Base-by-base conservation (phyloP, 208 protist species). In the Phytomonas serpens region DNA sequence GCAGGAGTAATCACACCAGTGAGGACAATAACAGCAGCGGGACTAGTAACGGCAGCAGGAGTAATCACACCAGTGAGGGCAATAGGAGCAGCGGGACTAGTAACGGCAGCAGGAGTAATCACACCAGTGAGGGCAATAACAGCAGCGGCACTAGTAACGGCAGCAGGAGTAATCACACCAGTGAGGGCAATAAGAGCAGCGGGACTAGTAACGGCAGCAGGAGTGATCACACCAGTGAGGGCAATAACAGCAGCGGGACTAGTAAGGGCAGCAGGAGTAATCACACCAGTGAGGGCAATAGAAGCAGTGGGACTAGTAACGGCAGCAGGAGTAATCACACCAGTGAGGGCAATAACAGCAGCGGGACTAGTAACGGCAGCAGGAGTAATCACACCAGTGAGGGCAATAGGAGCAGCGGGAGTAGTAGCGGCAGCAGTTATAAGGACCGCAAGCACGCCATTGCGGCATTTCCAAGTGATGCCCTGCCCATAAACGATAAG, bases 401-500 rank as follows among this genome's bases (percentile, higher is more conserved):
- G 33, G 29, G 66, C 52, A 61, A 33, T 42, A 34, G 52, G 51
- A 67, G 32, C 64, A 75, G 66, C 34, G 31, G 47, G 7, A 61
- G 23, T 32, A 36, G 42, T n/a, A 42, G 31, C 40, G 34, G 68
- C 68, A 32, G 57, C 47, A 0, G 68, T 57, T 64, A 61, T 61
- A 3, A 23, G 11, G n/a, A 57, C n/a, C 67, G 67, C 33, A 31
- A 42, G 32, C 71, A 30, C 16, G 66, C 62, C 52, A 52, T 86
- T 3, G 78, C 77, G 6, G 80, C 76, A 42, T 87, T 85, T 69
- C 79, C 83, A 3, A 38, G 40, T 27, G 36, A 68, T 29, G 64
- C 81, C 61, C 38, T 89, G n/a, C 82, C 87, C 14, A 64, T 63
- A 29, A 68, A 61, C 4, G 71, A 87, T 68, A n/a, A 32, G n/a